These are phyloP conservation scores for Leccinellum luteum DNA, from an alignment of 768 basidiomycete species.

Conservation along the genomic window DNA sequence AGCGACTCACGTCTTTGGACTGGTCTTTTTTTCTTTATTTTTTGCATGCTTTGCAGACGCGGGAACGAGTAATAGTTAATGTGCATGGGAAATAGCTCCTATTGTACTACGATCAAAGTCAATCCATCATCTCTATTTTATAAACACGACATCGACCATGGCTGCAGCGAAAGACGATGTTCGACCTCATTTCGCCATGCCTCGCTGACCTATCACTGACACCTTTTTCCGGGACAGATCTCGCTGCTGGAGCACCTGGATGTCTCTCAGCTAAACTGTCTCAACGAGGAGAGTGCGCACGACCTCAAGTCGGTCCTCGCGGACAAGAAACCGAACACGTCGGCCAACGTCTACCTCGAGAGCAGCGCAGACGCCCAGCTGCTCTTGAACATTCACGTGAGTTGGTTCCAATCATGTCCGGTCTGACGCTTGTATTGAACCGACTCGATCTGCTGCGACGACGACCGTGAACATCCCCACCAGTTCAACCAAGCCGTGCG, in stretches of 20 bases:
- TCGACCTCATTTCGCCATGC: slow-evolving; percentile 11
- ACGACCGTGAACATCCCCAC: too few relatives aligned
- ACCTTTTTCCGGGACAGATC: slow-evolving; percentile 31
- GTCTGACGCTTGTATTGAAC: too few relatives aligned
- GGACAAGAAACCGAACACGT: slow-evolving; percentile 43
- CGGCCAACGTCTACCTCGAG: slow-evolving; percentile 45
- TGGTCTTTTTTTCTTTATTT: neutral
- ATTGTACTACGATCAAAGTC: neutral
- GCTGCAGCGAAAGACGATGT: slow-evolving; percentile 30
- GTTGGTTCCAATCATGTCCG: slow-evolving; percentile 13
- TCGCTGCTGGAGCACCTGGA: slow-evolving; percentile 62
- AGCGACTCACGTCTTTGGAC: neutral
- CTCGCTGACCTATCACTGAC: slow-evolving; percentile 3
- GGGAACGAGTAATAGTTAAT: neutral
- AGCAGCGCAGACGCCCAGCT: slow-evolving; percentile 77
- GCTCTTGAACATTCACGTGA: slow-evolving; percentile 62
- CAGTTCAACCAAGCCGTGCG: slow-evolving; percentile 69
- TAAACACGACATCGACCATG: slow-evolving; percentile 16
- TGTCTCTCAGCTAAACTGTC: slow-evolving; percentile 57
- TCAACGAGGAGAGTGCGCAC: slow-evolving; percentile 60
- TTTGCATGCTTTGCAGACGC: slow-evolving; percentile 3
- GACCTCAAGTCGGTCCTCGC: slow-evolving; percentile 51
- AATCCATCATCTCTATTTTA: neutral
- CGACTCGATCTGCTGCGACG: neutral
- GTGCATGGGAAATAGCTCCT: slow-evolving; percentile 13